Conservation (phyloP, 2,329 filamentous ascomycete species). For the Neofusicoccum cordaticola region DNA sequence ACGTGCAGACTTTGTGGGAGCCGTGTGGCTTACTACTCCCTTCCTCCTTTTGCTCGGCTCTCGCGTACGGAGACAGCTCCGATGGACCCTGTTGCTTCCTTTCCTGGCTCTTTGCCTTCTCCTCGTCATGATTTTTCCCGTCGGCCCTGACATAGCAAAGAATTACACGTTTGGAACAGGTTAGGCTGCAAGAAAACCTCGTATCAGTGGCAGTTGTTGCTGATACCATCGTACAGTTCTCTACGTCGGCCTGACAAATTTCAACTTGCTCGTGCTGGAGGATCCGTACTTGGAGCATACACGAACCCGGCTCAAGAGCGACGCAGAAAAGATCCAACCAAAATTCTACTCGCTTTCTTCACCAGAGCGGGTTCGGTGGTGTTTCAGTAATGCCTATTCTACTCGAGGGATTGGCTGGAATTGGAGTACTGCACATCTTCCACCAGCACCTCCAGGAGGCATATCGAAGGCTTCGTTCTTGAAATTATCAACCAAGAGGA, state of each 20-base stretch:
- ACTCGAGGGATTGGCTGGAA: background rate
- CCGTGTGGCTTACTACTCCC: background rate
- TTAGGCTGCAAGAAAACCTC: background rate
- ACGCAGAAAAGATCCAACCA: no score
- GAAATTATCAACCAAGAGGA: background rate
- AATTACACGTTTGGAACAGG: background rate
- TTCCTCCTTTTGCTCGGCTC: background rate
- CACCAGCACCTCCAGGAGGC: background rate
- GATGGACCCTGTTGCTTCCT: no score
- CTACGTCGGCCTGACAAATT: background rate
- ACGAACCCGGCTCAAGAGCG: background rate
- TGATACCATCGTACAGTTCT: background rate
- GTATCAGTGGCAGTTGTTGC: no score
- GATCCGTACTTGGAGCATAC: background rate
- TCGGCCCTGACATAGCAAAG: background rate
- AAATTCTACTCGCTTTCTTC: background rate
- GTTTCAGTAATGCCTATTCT: background rate
- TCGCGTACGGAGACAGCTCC: background rate
- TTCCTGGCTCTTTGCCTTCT: background rate
- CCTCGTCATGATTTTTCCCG: background rate
- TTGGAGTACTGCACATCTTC: background rate
- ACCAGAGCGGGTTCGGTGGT: background rate
- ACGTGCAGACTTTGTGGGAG: background rate
- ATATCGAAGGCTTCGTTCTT: no score
- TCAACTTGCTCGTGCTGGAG: background rate